These are phyloP conservation scores for Clathrus columnatus DNA, from an alignment of 768 basidiomycete species.

Conservation along the genomic window DNA sequence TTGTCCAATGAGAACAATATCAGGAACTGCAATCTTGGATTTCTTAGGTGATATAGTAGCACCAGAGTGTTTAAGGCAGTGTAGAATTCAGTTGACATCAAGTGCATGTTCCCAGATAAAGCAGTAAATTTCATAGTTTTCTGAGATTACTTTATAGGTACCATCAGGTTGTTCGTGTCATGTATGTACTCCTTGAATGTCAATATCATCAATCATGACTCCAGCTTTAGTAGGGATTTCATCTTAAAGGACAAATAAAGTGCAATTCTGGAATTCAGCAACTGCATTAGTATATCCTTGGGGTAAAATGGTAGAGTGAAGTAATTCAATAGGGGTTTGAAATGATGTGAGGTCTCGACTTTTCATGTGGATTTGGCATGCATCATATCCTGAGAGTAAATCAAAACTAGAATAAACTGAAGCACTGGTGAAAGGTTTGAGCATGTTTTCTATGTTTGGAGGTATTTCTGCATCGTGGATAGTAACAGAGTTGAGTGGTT, in stretches of 20 bases:
- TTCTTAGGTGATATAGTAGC: slow-evolving; percentile 10
- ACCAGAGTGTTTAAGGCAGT: slow-evolving; percentile 13
- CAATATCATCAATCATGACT: slow-evolving; percentile 26
- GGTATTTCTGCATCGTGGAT: slow-evolving; percentile 28
- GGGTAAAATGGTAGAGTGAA: slow-evolving; percentile 25
- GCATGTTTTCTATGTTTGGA: slow-evolving; percentile 26
- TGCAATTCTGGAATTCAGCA: slow-evolving; percentile 20
- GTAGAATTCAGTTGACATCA: slow-evolving; percentile 19
- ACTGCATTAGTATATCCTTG: slow-evolving; percentile 36
- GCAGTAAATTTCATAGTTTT: slow-evolving; percentile 15
- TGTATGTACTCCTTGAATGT: slow-evolving; percentile 16
- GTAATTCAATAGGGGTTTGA: slow-evolving; percentile 27
- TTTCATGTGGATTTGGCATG: slow-evolving; percentile 19
- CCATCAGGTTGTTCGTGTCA: slow-evolving; percentile 7
- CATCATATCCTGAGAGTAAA: slow-evolving; percentile 27
- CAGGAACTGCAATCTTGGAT: slow-evolving; percentile 14
- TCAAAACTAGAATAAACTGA: slow-evolving; percentile 21
- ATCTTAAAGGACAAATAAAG: slow-evolving; percentile 25
- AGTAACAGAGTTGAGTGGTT: slow-evolving; percentile 30
- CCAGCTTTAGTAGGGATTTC: slow-evolving; percentile 21
- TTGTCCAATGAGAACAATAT: slow-evolving; percentile 19
- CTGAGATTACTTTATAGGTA: neutral
- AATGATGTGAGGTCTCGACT: slow-evolving; percentile 34
- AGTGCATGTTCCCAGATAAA: slow-evolving; percentile 23
- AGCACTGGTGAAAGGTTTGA: slow-evolving; percentile 26